These are phyloP conservation scores for Phialocephala subalpina DNA, from an alignment of 2,329 filamentous ascomycete species.

Conservation along the genomic window DNA sequence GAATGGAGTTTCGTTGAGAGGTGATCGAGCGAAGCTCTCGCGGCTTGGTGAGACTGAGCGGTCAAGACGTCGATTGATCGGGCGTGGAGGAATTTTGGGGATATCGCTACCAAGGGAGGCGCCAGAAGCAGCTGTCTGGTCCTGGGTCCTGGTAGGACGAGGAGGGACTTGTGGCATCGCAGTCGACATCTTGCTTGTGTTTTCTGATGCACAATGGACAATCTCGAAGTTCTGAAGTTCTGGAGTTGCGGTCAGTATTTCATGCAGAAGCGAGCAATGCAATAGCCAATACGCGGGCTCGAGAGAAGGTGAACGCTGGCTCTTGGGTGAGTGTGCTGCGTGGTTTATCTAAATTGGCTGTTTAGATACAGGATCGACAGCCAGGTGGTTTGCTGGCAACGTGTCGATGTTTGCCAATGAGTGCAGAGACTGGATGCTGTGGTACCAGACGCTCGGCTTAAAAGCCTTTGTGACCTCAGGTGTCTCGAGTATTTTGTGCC, in stretches of 20 bases:
- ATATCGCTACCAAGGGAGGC: conserved; percentile 50
- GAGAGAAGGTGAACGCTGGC: conserved; percentile 17
- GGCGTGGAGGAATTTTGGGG: conserved; percentile 83
- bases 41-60: conserved; percentile 80
- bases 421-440: conserved; percentile 18
- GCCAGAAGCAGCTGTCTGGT: conserved; percentile 48
- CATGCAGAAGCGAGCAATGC: conserved; percentile 22
- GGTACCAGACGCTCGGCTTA: conserved; percentile 26
- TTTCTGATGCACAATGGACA: conserved; percentile 16
- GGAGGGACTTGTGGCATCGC: conserved; percentile 63
- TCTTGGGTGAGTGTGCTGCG: conserved; percentile 10
- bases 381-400: conserved; percentile 18
- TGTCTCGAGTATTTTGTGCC: conserved; percentile 20
- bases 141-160: conserved; percentile 63
- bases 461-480: conserved; percentile 25
- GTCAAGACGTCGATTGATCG: conserved; percentile 68
- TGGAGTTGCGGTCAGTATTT: conserved; percentile 30
- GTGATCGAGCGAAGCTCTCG: conserved; percentile 84
- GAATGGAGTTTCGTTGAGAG: conserved; percentile 76
- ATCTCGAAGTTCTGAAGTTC: conserved; percentile 20
- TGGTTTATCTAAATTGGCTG: conserved; percentile 17
- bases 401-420: conserved; percentile 30
- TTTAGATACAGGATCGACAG: conserved; percentile 15
- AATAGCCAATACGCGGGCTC: conserved; percentile 20
- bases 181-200: conserved; percentile 48